Evolutionary conservation across 2,329 filamentous ascomycete genomes (phyloP).

Genomic region (Claviceps capensis): DNA sequence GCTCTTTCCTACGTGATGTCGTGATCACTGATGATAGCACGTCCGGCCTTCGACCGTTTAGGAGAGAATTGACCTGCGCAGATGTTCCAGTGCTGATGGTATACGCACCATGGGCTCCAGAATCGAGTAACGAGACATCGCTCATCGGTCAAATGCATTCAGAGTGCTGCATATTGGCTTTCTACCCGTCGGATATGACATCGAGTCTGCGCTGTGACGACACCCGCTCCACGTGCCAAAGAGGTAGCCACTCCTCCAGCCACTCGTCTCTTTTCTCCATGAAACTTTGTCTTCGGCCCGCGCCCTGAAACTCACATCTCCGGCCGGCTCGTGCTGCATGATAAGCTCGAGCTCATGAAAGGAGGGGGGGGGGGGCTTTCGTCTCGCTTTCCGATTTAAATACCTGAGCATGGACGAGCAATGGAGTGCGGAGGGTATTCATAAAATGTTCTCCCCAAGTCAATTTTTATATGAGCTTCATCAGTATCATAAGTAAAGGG

Average conservation of each 20-base stretch:
- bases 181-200: not conserved
- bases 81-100: not conserved
- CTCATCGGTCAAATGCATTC: conserved; percentile 1
- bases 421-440: not conserved
- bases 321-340: conserved; percentile 1
- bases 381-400: not conserved
- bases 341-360: not conserved
- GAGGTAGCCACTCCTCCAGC: not conserved
- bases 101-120: not conserved
- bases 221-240: not conserved
- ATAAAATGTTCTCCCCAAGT: too few species aligned
- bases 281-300: not conserved
- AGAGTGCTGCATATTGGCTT: not conserved
- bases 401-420: not conserved
- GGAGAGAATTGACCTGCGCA: not conserved
- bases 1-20: not conserved
- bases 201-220: not conserved
- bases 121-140: not conserved
- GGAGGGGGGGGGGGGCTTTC: not conserved
- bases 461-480: not conserved
- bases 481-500: not conserved
- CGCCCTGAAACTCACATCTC: not conserved
- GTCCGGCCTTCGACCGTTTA: not conserved
- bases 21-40: not conserved
- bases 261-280: not conserved